Percentiles rank a stretch among this genome's conserved stretches.
Evolutionary conservation across 2,329 filamentous ascomycete genomes (phyloP).

Genomic region (Grosmannia penicillata): DNA sequence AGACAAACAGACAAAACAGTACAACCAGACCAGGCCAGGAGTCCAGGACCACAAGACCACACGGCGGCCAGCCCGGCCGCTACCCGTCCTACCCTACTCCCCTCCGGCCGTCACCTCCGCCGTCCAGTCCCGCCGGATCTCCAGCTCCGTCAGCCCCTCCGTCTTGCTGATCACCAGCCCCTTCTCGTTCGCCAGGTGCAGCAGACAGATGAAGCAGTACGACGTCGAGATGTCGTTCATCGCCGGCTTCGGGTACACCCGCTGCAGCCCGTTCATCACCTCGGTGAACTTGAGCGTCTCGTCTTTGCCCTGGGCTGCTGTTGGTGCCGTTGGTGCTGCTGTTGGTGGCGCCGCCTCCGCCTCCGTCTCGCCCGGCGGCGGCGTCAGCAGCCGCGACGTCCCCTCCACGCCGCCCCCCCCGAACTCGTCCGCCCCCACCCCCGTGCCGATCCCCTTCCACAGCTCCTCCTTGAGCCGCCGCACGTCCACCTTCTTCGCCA

Average conservation of each 20-base stretch:
- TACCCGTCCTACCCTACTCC: too few relatives aligned
- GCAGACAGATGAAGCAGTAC: constrained; percentile 80
- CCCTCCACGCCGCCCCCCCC: background rate
- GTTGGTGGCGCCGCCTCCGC: background rate
- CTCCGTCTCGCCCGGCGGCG: constrained; percentile 6
- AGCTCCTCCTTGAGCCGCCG: constrained; percentile 54
- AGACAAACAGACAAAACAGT: too few relatives aligned
- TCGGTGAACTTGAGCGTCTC: constrained; percentile 67
- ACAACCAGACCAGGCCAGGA: too few relatives aligned
- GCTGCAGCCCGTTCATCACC: constrained; percentile 78
- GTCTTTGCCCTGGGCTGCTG: constrained; percentile 22
- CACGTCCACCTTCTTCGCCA: constrained; percentile 59
- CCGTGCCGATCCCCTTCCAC: constrained; percentile 51
- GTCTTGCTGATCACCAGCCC: constrained; percentile 62
- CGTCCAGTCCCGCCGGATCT: constrained; percentile 47
- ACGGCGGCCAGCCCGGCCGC: too few relatives aligned
- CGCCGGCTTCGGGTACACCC: constrained; percentile 69
- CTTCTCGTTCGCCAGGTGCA: constrained; percentile 89
- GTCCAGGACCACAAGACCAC: too few relatives aligned
- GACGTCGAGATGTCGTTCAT: constrained; percentile 94
- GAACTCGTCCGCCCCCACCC: constrained; percentile 18
- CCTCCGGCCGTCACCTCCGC: constrained; percentile 34
- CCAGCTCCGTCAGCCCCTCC: constrained; percentile 40
- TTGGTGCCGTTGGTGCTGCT: constrained; percentile 6
- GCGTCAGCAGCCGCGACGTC: constrained; percentile 8